phyloP scores from a whole-genome alignment of 352 stramenopile species.

The Globisporangium takayamanum region DNA sequence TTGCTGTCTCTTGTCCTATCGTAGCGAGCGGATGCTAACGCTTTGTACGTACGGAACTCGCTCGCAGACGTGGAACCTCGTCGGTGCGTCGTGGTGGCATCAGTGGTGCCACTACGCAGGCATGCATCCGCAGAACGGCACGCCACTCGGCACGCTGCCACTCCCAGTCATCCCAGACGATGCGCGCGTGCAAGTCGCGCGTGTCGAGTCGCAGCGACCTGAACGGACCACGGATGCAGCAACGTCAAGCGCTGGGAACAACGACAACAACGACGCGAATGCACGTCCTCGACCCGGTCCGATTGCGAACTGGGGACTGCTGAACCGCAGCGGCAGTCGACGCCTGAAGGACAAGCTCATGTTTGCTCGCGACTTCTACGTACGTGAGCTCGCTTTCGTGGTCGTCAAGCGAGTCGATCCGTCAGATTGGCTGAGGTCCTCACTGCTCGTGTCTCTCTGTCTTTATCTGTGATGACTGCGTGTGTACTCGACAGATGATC shows the following conservation, averaged over 20 bases:
- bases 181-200: constrained; percentile 2
- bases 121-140: constrained; percentile 62
- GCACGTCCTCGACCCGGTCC: constrained; percentile 37
- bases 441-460: not conserved
- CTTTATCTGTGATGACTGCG: not conserved
- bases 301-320: constrained; percentile 74
- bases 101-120: constrained; percentile 73
- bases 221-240: not conserved
- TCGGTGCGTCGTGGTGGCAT: constrained; percentile 70
- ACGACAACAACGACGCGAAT: not conserved
- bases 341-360: constrained; percentile 71
- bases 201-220: not conserved
- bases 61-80: constrained; percentile 62
- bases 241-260: not conserved
- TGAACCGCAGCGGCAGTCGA: constrained; percentile 68
- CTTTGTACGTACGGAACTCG: constrained; percentile 1
- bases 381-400: constrained; percentile 25
- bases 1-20: not conserved
- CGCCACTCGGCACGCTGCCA: constrained; percentile 41
- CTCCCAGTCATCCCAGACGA: constrained; percentile 39
- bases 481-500: constrained; percentile 37
- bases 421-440: not conserved
- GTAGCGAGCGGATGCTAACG: not conserved
- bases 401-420: not conserved
- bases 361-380: constrained; percentile 68